Evolutionary conservation across 1,284 basidiomycete genomes (phyloP), one percentile per base, ranked within the genome.

Genomic region (Mycosarcoma mackinlayi): DNA sequence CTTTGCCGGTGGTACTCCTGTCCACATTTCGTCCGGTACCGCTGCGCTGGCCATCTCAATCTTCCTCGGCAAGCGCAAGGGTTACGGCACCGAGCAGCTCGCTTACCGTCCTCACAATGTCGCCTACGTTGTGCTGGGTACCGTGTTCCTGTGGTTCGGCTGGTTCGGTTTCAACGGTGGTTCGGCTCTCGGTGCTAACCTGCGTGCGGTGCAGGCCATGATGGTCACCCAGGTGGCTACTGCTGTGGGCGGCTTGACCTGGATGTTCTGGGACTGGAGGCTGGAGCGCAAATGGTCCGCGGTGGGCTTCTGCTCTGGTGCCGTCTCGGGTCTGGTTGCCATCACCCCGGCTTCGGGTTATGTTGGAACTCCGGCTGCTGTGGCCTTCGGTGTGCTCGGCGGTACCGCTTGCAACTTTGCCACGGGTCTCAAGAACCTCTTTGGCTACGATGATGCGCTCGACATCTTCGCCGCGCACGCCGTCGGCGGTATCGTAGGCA

Each of bases 241-340:
- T 89, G 92, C 6, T 88, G 92, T 83, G 14, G 84, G 83, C 33
- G 84, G 82, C 0, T 52, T 85, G 10, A 83, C 84, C 1, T 85
- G 84, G 84, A 82, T 85, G 82, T 61, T 80, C 57, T 66, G 63
- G 63, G 63, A 66, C 39, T 66, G 63, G 63, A 66, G 63, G 63
- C 48, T 66, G 24, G 84, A 85, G 77, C 69, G 83, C 40, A 85
- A 86, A 76, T 86, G 83, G 83, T 83, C 79, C 13, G 80, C 79
- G 5, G 92, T 98, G 66, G 94, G 94, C 14, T 95, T 98, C 86
- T 98, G 95, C 85, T 93, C 92, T 3, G 95, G 95, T 51, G 93
- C 92, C 58, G 90, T 98, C 73, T 86, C 90, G 13, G 94, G 93
- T 51, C 88, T 96, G 11, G 93, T 93, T 28, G 91, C 90, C 28